These are phyloP conservation scores for Hypericum androsaemum DNA, from an alignment of 345 rosid species.

Conservation along the genomic window DNA sequence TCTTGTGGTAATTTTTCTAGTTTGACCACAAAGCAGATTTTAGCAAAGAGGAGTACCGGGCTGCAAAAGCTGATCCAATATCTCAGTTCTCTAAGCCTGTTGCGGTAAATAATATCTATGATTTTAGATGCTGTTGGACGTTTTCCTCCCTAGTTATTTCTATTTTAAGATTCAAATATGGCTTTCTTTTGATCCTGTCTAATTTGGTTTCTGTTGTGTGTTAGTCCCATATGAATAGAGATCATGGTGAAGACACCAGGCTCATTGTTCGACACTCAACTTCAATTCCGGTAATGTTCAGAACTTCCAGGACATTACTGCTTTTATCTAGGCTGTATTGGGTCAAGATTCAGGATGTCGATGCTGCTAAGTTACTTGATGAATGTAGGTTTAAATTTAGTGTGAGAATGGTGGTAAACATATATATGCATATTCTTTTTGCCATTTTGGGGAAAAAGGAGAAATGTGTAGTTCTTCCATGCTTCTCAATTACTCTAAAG, in stretches of 20 bases:
- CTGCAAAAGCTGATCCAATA: conserved; percentile 77
- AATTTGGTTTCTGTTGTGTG: conserved; percentile 7
- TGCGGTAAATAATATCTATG: conserved; percentile 37
- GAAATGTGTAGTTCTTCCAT: neutral
- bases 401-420: no score
- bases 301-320: neutral
- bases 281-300: conserved; percentile 54
- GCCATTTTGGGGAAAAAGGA: conserved; percentile 3
- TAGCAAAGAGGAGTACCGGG: conserved; percentile 52
- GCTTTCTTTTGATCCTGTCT: neutral
- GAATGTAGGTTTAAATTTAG: no score
- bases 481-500: neutral
- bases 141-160: neutral
- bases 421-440: no score
- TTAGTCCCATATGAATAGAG: conserved; percentile 90
- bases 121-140: conserved; percentile 1
- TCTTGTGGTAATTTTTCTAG: conserved; percentile 2
- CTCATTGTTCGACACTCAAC: conserved; percentile 66
- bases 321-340: conserved; percentile 2
- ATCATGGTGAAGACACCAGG: conserved; percentile 81
- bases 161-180: neutral
- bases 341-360: neutral
- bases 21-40: conserved; percentile 37
- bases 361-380: neutral
- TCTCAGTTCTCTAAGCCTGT: conserved; percentile 82